Evolutionary conservation across 2,329 filamentous ascomycete genomes (phyloP).

Genomic region (Penicillium sp.): DNA sequence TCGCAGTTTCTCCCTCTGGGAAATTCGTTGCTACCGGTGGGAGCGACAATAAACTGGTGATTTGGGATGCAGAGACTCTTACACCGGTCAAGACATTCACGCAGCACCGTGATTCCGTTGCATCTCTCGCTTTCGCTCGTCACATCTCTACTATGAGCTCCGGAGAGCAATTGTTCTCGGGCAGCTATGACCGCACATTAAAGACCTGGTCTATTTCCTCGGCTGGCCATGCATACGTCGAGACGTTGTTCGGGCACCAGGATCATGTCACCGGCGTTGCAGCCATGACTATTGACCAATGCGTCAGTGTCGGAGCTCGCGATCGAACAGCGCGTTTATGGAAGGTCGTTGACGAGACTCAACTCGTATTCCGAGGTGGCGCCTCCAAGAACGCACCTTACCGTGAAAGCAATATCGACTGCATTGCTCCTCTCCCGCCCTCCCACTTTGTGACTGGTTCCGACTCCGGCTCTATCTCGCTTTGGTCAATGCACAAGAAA

Average conservation of each 20-base stretch:
- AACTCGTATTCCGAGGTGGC: constrained; percentile 89
- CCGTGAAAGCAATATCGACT: constrained; percentile 80
- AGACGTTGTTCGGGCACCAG: constrained; percentile 94
- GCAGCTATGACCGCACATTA: constrained; percentile 84
- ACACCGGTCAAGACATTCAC: constrained; percentile 75
- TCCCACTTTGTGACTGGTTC: constrained; percentile 88
- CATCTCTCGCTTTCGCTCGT: constrained; percentile 75
- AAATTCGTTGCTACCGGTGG: constrained; percentile 89
- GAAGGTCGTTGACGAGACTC: constrained; percentile 94
- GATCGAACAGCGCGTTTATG: constrained; percentile 89
- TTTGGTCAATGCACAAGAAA: constrained; percentile 92
- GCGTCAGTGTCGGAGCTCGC: constrained; percentile 81
- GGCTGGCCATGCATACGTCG: constrained; percentile 86
- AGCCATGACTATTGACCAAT: constrained; percentile 77
- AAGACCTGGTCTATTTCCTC: constrained; percentile 79
- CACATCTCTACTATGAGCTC: constrained; percentile 56
- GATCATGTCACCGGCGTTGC: constrained; percentile 82
- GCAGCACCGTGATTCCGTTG: constrained; percentile 87
- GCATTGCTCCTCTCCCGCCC: constrained; percentile 85
- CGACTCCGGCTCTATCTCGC: constrained; percentile 78
- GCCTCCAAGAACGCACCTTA: constrained; percentile 48
- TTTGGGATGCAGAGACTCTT: constrained; percentile 78
- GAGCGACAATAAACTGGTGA: constrained; percentile 73
- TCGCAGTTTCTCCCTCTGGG: constrained; percentile 83
- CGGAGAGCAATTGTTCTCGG: constrained; percentile 81